Evolutionary conservation across 2,329 filamentous ascomycete species (phyloP), one percentile per base, ranked within the genome.

Genomic region (Xylariaceae sp.): DNA sequence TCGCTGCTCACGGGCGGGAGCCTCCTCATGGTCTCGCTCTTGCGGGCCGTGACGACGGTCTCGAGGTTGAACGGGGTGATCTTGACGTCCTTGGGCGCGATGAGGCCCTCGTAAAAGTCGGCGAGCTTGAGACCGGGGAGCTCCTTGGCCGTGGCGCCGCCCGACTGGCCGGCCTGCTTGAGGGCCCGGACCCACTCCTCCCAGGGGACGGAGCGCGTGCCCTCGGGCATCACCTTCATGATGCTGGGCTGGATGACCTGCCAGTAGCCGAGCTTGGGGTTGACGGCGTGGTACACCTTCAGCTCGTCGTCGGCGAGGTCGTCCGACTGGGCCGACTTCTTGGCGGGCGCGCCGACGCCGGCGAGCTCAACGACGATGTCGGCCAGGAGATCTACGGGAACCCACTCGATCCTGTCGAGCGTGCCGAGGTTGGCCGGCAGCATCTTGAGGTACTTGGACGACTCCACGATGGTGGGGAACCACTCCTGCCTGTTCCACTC

Each of bases 401-500:
- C 60, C 75, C 75, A 79, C 50, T 77, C 71, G 2, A 78, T 59
- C 0, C 50, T 47, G 5, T 66, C 56, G 47, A 64, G 54, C 2
- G 52, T 43, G 0, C 73, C 74, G 0, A 78, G 58, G 5, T 57
- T 56, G 0, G 50, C 47, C 0, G 76, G 74, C 2, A 78, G 48
- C 14, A 64, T 50, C 0, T 69, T 67, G 1, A 78, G 54, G 29
- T 67, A 59, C 13, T 67, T 59, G 0, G 71, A 76, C 15, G 69
- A 73, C 1, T 64, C 60, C 9, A 70, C 50, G n/a, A 70, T 54
- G 18, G 59, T 64, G 0, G 76, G 76, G 5, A 80, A 54, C 69
- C 73, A 78, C 43, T 81, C 76, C 9, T 71, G 63, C 13, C 53
- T 59, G 41, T 74, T 77, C 76, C 76, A 81, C 19, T 55, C 45